Conservation (phyloP, 2,329 filamentous ascomycete genomes). For the Xylariaceae sp. region DNA sequence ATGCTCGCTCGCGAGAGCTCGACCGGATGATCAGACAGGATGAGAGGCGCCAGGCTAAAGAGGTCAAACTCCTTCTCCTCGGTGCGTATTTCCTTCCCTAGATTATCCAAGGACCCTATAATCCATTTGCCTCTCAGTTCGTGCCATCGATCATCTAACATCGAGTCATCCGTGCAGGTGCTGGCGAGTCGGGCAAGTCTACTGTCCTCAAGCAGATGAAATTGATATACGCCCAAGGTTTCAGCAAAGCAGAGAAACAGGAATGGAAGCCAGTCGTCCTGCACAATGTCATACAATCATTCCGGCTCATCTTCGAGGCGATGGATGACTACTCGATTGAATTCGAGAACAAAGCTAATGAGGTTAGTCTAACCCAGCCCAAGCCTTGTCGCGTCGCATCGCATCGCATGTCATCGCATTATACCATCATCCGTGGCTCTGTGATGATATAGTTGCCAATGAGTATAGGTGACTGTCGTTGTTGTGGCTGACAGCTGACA, state of each 20-base stretch:
- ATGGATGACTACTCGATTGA: conserved; percentile 80
- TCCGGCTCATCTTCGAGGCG: conserved; percentile 82
- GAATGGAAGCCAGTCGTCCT: conserved; percentile 96
- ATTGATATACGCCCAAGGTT: conserved; percentile 90
- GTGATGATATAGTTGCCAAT: background rate
- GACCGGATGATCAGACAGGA: conserved; percentile 81
- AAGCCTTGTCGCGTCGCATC: background rate
- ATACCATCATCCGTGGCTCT: background rate
- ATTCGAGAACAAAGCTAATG: conserved; percentile 73
- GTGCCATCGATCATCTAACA: conserved; percentile 22
- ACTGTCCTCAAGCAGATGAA: conserved; percentile 99
- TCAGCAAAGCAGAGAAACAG: conserved; percentile 81
- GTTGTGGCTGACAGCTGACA: conserved; percentile 17
- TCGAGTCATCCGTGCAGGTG: conserved; percentile 52
- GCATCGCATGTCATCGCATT: background rate
- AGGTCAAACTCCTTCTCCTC: conserved; percentile 89
- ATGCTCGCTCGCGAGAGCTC: conserved; percentile 64
- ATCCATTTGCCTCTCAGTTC: conserved; percentile 15
- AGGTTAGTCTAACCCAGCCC: conserved; percentile 49
- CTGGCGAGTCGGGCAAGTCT: conserved; percentile 92
- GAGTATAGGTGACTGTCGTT: background rate
- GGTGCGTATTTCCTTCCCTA: conserved; percentile 52
- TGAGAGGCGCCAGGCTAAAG: conserved; percentile 77
- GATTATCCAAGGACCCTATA: conserved; percentile 9
- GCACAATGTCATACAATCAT: conserved; percentile 87